Conservation (phyloP, 1,139 yeast species). For the Suzukiozyma palmioleophila region DNA sequence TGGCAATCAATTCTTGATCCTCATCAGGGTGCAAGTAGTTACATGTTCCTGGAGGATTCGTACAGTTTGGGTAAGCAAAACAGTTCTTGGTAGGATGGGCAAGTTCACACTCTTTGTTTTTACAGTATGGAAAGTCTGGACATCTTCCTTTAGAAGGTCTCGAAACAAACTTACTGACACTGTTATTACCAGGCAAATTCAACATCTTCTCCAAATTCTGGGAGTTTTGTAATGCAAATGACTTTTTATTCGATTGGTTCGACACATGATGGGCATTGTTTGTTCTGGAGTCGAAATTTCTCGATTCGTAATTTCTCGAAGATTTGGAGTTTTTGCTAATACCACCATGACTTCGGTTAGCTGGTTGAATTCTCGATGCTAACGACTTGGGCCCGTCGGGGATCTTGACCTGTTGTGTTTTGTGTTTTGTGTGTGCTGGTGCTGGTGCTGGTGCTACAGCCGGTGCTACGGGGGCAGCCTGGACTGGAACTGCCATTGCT, state of each 20-base stretch:
- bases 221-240: slow-evolving; percentile 32
- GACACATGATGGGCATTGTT: not conserved
- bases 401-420: slow-evolving; percentile 5
- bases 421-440: slow-evolving; percentile 14
- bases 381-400: slow-evolving; percentile 4
- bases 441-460: slow-evolving; percentile 7
- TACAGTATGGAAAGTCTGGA: slow-evolving; percentile 73
- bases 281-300: not conserved
- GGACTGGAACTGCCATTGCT: not conserved
- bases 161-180: slow-evolving; percentile 22
- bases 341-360: slow-evolving; percentile 2
- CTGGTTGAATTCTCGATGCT: not conserved
- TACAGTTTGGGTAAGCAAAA: slow-evolving; percentile 73
- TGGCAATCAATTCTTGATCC: slow-evolving; percentile 68
- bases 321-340: not conserved
- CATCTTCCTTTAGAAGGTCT: slow-evolving; percentile 65
- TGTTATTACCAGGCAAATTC: slow-evolving; percentile 24
- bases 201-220: slow-evolving; percentile 40
- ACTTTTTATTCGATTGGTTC: slow-evolving; percentile 13
- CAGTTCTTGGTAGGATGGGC: slow-evolving; percentile 81
- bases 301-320: slow-evolving; percentile 2
- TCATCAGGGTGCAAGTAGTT: slow-evolving; percentile 79
- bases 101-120: slow-evolving; percentile 59
- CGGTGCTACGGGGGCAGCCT: not conserved
- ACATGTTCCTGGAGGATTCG: slow-evolving; percentile 79